These are phyloP conservation scores for Trametes cinnabarina DNA, from an alignment of 768 basidiomycete species.

Conservation along the genomic window DNA sequence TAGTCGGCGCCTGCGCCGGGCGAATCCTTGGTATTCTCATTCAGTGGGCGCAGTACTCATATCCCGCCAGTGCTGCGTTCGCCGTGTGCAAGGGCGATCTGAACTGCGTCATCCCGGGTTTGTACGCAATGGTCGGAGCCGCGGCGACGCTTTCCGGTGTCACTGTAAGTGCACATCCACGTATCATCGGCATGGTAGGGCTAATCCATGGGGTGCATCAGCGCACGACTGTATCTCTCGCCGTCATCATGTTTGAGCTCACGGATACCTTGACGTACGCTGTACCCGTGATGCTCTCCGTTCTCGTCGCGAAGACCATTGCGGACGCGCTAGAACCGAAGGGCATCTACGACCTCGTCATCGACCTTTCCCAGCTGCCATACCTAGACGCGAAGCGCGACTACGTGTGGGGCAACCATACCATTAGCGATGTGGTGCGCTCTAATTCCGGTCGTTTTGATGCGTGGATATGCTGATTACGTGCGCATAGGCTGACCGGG, in stretches of 20 bases:
- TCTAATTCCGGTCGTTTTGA: no score
- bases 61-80: conserved; percentile 65
- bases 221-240: conserved; percentile 89
- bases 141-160: conserved; percentile 95
- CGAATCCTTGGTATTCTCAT: conserved; percentile 79
- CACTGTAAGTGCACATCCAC: conserved; percentile 54
- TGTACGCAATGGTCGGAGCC: conserved; percentile 96
- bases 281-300: conserved; percentile 83
- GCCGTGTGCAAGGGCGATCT: conserved; percentile 58
- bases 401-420: conserved; percentile 78
- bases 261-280: conserved; percentile 92
- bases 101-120: conserved; percentile 82
- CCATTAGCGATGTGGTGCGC: conserved; percentile 77
- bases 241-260: conserved; percentile 95
- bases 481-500: conserved; percentile 54
- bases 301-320: conserved; percentile 88
- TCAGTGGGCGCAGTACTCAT: conserved; percentile 67
- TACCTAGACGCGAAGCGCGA: conserved; percentile 91
- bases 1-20: conserved; percentile 90
- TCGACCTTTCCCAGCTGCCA: conserved; percentile 83
- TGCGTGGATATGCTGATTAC: neutral
- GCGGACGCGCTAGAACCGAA: conserved; percentile 88
- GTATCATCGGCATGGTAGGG: conserved; percentile 6
- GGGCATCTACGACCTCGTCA: conserved; percentile 96
- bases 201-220: conserved; percentile 31